phyloP scores from a whole-genome alignment of 441 rosid genomes.

The Omphalea diandra region DNA sequence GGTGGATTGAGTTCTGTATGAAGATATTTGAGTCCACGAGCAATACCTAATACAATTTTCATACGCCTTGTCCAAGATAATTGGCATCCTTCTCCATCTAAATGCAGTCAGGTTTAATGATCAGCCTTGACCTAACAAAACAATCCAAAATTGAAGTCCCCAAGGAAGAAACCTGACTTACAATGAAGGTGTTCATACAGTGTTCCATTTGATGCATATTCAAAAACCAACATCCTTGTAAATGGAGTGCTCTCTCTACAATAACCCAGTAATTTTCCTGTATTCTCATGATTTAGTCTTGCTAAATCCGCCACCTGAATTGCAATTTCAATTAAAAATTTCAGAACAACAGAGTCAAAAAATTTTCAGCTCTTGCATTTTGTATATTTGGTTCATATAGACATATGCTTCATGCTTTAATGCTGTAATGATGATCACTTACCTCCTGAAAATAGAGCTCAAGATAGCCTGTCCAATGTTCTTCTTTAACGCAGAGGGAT shows the following conservation, averaged over 20 bases:
- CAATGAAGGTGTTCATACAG: constrained; percentile 94
- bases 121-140: constrained; percentile 19
- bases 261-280: constrained; percentile 83
- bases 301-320: constrained; percentile 95
- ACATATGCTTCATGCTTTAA: constrained; percentile 3
- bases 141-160: constrained; percentile 13
- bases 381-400: constrained; percentile 7
- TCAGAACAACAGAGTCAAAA: constrained; percentile 17
- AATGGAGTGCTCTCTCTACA: constrained; percentile 79
- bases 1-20: constrained; percentile 87
- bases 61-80: constrained; percentile 89
- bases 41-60: constrained; percentile 86
- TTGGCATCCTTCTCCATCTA: constrained; percentile 91
- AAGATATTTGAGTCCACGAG: constrained; percentile 87
- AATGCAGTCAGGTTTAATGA: constrained; percentile 28
- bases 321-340: constrained; percentile 14
- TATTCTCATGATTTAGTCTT: constrained; percentile 79
- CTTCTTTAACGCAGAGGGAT: constrained; percentile 85
- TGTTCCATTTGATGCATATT: constrained; percentile 96
- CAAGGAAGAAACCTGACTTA: constrained; percentile 39
- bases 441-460: constrained; percentile 99
- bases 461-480: constrained; percentile 89
- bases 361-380: constrained; percentile 9
- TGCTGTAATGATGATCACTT: constrained; percentile 5
- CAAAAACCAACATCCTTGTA: constrained; percentile 90